These are phyloP conservation scores for Fusarium sp. DNA, from an alignment of 2,329 filamentous ascomycete genomes.

Conservation along the genomic window DNA sequence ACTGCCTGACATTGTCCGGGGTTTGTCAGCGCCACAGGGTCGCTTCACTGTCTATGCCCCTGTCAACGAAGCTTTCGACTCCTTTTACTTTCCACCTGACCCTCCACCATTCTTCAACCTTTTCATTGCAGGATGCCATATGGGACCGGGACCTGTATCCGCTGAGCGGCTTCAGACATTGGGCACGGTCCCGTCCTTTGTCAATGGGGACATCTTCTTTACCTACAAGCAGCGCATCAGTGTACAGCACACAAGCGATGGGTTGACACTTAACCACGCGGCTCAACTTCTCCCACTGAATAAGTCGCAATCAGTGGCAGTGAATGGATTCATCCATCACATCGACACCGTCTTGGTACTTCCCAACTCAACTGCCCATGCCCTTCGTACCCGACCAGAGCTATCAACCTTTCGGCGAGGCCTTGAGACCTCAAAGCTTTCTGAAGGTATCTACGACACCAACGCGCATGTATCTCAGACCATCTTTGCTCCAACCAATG, in stretches of 20 bases:
- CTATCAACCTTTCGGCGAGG: constrained; percentile 1
- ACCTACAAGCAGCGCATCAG: constrained; percentile 19
- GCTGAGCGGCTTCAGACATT: not conserved
- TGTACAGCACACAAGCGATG: not conserved
- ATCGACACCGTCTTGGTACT: constrained; percentile 7
- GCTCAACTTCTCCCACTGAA: not conserved
- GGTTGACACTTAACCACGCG: not conserved
- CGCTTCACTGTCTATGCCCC: constrained; percentile 14
- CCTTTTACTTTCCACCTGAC: constrained; percentile 15
- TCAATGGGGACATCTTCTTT: constrained; percentile 16
- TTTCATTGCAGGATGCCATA: constrained; percentile 9
- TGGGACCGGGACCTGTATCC: constrained; percentile 1
- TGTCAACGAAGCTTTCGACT: constrained; percentile 13
- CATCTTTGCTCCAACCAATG: constrained; percentile 13
- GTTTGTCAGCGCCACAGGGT: constrained; percentile 7
- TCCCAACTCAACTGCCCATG: constrained; percentile 13
- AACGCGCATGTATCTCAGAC: constrained; percentile 15
- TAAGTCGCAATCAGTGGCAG: not conserved
- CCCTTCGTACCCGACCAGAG: constrained; percentile 8
- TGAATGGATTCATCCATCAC: constrained; percentile 9
- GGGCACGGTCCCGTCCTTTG: constrained; percentile 10
- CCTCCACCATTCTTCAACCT: constrained; percentile 10
- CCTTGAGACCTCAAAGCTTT: not conserved
- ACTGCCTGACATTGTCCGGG: constrained; percentile 7
- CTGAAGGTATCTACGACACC: constrained; percentile 4